Evolutionary conservation across 2,329 filamentous ascomycete species (phyloP).

Genomic region (Penicillium psychrosexuale): DNA sequence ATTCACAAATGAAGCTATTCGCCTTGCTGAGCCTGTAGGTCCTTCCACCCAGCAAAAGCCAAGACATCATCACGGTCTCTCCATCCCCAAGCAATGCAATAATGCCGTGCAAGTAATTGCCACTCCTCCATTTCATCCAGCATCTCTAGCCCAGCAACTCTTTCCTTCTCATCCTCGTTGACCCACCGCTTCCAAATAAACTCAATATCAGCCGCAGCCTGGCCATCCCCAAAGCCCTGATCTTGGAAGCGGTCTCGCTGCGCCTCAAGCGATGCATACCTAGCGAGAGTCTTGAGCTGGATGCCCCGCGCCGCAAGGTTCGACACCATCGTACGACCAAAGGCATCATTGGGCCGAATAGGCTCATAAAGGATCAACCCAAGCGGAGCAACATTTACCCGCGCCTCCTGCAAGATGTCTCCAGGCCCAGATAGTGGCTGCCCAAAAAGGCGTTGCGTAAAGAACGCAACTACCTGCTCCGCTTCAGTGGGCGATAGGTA

Average conservation of each 20-base stretch:
- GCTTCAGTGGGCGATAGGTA: conserved; percentile 71
- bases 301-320: conserved; percentile 83
- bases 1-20: conserved; percentile 9
- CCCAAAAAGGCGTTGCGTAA: conserved; percentile 53
- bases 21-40: conserved; percentile 29
- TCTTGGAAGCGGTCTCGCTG: conserved; percentile 65
- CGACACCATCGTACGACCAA: conserved; percentile 86
- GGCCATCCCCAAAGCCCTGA: conserved; percentile 62
- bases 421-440: conserved; percentile 20
- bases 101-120: conserved; percentile 80
- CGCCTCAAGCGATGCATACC: conserved; percentile 64
- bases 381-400: conserved; percentile 45
- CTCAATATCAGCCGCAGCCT: conserved; percentile 59
- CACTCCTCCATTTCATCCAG: conserved; percentile 96
- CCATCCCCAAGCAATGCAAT: conserved; percentile 87
- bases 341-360: conserved; percentile 76
- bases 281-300: conserved; percentile 74
- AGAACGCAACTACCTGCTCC: conserved; percentile 61
- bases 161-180: conserved; percentile 65
- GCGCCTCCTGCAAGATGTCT: conserved; percentile 2
- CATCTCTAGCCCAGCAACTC: conserved; percentile 77
- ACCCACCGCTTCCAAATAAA: conserved; percentile 80
- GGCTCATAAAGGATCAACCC: conserved; percentile 84
- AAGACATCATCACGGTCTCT: conserved; percentile 46
- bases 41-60: conserved; percentile 39